Base-by-base conservation (phyloP, 305 asterid genomes). In the Fraxinus dipetala region DNA sequence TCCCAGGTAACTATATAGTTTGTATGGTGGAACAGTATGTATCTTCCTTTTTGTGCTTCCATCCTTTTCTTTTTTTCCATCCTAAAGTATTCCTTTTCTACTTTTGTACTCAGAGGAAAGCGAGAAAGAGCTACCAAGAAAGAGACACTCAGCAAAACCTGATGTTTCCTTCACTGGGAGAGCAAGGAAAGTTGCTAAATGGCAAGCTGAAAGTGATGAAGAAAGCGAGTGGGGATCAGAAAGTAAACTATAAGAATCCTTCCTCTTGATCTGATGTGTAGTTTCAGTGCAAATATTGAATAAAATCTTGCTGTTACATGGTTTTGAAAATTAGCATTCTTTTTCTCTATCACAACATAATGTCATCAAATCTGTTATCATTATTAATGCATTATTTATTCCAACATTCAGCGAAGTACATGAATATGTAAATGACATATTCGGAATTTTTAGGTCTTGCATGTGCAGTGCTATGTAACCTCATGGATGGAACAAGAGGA, bases 201-300 rank as follows among this genome's bases (percentile, higher is more conserved):
- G 89, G 91, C 92, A 93, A 84, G 90, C 86, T 43, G 92, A 86
- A 82, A 93, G 95, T 74, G 97, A 90, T 86, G 94, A 88, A 78
- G 97, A 91, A 87, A 91, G 92, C 89, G 95, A 92, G 72, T 94
- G 97, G 90, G 88, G 91, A 86, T 94, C 99, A 78, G 97, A 90
- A 89, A 81, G 99, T 96, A 92, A 87, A 67, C 38, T 84, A 82
- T 79, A 51, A 26, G 70, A 78, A 73, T 32, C 83, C 79, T 87
- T 75, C 65, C 16, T 82, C 79, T 88, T 76, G 73, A 65, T 83
- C 78, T 69, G 80, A 79, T 79, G 67, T 22, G 30, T 67, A 36
- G 72, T 82, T 82, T 85, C 72, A 48, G 67, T 67, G 54, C 36
- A 63, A 80, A 63, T 26, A 65, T 65, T 26, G 73, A 65, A 26